Evolutionary conservation across 352 stramenopile genomes (phyloP).

Genomic region (Phytophthora crassamura): DNA sequence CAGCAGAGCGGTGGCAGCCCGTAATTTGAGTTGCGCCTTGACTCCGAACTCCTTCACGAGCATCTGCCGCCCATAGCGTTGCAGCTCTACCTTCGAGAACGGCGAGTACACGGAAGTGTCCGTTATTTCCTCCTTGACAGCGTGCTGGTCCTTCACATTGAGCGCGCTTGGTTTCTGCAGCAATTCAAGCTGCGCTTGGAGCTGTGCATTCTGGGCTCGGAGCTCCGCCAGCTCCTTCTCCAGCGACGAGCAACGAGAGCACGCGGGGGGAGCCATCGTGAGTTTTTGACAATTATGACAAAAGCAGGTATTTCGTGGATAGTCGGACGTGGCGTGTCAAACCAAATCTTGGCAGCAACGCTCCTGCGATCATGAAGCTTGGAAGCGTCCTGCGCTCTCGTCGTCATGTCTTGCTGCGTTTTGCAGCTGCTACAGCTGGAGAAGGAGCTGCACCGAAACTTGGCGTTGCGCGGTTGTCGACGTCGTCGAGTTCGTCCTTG

Average conservation of each 20-base stretch:
- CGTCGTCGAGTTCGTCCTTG: constrained; percentile 18
- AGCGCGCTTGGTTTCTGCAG: neutral
- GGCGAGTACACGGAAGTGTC: constrained; percentile 41
- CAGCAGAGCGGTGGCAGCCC: constrained; percentile 84
- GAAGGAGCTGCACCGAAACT: constrained; percentile 1
- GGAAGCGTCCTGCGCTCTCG: constrained; percentile 10
- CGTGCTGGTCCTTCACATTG: neutral
- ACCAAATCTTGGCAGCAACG: neutral
- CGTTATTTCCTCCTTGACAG: constrained; percentile 1
- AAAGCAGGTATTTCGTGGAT: constrained; percentile 17
- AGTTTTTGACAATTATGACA: constrained; percentile 21
- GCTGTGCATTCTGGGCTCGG: constrained; percentile 33
- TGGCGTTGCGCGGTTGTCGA: constrained; percentile 16
- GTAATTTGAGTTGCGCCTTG: constrained; percentile 86
- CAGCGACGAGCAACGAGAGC: constrained; percentile 37
- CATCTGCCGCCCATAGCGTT: constrained; percentile 96
- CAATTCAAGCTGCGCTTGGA: constrained; percentile 28
- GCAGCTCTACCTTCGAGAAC: constrained; percentile 57
- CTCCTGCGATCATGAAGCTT: constrained; percentile 15
- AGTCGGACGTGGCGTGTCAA: constrained; percentile 27
- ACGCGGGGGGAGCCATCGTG: constrained; percentile 10
- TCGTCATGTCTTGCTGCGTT: constrained; percentile 14
- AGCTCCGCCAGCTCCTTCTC: constrained; percentile 33
- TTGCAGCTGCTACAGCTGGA: constrained; percentile 1
- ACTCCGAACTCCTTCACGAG: constrained; percentile 93